phyloP scores from a whole-genome alignment of 257 asterid species.

The Petunia axillaris region DNA sequence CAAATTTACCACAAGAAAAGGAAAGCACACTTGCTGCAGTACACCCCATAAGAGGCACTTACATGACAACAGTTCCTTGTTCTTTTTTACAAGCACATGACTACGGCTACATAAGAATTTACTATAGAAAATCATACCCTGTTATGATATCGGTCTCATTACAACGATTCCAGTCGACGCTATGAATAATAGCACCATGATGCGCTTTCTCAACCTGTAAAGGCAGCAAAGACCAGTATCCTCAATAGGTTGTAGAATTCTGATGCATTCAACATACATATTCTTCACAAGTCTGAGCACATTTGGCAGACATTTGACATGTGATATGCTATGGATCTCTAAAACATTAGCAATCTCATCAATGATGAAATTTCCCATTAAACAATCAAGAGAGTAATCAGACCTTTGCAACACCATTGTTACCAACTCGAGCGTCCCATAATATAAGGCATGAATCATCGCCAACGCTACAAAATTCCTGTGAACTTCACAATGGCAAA shows the following conservation, averaged over 20 bases:
- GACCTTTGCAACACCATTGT: slow-evolving; percentile 76
- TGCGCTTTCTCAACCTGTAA: slow-evolving; percentile 89
- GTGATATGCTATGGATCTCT: slow-evolving; percentile 6
- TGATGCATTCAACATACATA: too few relatives aligned
- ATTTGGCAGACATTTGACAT: neutral
- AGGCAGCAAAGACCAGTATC: slow-evolving; percentile 22
- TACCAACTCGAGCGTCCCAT: slow-evolving; percentile 93
- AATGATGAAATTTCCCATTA: neutral
- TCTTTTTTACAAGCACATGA: too few relatives aligned
- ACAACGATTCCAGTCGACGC: slow-evolving; percentile 91
- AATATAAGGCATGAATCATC: slow-evolving; percentile 96
- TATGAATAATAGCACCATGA: slow-evolving; percentile 86
- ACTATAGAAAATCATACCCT: slow-evolving; percentile 50
- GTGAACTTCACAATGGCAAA: slow-evolving; percentile 60
- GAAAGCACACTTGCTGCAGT: too few relatives aligned
- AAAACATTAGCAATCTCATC: neutral
- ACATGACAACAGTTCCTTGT: too few relatives aligned
- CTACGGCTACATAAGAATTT: too few relatives aligned
- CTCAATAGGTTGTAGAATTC: too few relatives aligned
- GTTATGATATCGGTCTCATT: slow-evolving; percentile 81
- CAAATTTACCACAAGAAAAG: too few relatives aligned
- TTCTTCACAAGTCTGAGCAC: slow-evolving; percentile 14
- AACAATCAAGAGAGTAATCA: slow-evolving; percentile 13
- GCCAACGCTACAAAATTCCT: slow-evolving; percentile 98
- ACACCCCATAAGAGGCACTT: too few relatives aligned